phyloP scores from a whole-genome alignment of 805 yeast species.

The Saccharomycopsis microspora region DNA sequence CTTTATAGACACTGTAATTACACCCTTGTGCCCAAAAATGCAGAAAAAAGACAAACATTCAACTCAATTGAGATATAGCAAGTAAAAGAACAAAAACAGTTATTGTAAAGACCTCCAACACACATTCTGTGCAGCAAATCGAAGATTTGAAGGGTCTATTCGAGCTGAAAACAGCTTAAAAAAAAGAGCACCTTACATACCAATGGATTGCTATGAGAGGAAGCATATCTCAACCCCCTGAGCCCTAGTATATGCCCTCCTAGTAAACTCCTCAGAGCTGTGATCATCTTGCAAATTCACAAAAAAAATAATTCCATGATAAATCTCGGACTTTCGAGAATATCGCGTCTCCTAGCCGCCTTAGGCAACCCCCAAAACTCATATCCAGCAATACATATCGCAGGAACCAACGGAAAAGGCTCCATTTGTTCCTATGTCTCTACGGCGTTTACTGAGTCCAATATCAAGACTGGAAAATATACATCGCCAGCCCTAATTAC shows the following conservation, averaged over 20 bases:
- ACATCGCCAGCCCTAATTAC: slow-evolving; percentile 79
- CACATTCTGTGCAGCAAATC: too few relatives aligned
- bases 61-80: too few relatives aligned
- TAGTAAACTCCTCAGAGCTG: too few relatives aligned
- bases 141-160: too few relatives aligned
- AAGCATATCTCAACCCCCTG: background rate
- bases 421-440: slow-evolving; percentile 79
- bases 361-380: slow-evolving; percentile 61
- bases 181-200: background rate
- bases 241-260: too few relatives aligned
- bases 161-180: too few relatives aligned
- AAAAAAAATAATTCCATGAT: slow-evolving; percentile 18
- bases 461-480: slow-evolving; percentile 56
- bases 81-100: too few relatives aligned
- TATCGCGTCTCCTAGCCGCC: slow-evolving; percentile 30
- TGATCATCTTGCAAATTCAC: too few relatives aligned
- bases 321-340: slow-evolving; percentile 46
- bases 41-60: too few relatives aligned
- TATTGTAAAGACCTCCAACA: too few relatives aligned
- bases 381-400: slow-evolving; percentile 72
- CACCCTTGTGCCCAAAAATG: too few relatives aligned
- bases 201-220: background rate
- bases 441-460: slow-evolving; percentile 24
- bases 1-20: too few relatives aligned
- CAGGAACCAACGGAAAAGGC: slow-evolving; percentile 97